Evolutionary conservation across 2,329 filamentous ascomycete genomes (phyloP), one percentile per base, ranked within the genome.

Genomic region (Madurella mycetomatis): DNA sequence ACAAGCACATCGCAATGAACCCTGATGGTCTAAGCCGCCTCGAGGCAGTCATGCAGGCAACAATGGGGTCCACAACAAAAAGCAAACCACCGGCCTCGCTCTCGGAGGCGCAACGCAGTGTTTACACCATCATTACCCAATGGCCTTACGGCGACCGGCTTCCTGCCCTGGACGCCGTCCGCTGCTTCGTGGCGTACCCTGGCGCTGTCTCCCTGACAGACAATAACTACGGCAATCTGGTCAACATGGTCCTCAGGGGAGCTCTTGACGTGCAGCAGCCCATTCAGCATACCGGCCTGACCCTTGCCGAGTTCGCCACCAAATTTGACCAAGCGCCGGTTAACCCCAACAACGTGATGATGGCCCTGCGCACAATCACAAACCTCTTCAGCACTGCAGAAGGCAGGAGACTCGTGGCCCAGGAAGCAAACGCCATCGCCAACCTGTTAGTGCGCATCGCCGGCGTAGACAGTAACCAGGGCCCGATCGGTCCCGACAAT

Each of bases 111-210:
- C 55, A 55, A 18, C 55, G 53, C 18, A 72, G 90, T 0, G 76
- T 91, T 5, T 73, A 90, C 54, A 89, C 85, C 64, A 80, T 95
- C 50, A 82, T 85, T 16, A 90, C 88, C 0, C 70, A 77, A 32
- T 99, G 94, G 94, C 87, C 92, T 2, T 84, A 87, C 50, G 77
- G 84, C 12, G 88, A 90, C 61, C 86, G 91, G 44, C 79, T 99
- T 0, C 88, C 94, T 0, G 89, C 85, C 12, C 80, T 99, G 1
- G 94, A 97, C 68, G 76, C 97, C 1, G 78, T 97, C 5, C 88
- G 94, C n/a, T 84, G 95, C 47, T 77, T 94, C 30, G 86, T 88
- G 1, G 83, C 85, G 1, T 83, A 82, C 5, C 82, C 88, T 0
- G 72, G 80, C 1, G 81, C 84, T n/a, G 86, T 89, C 1, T 78